A percentile compares a stretch with the other conserved stretches of the same genome.
Evolutionary conservation across 2,329 filamentous ascomycete species (phyloP).

Genomic region (Diplodia scrobiculata): DNA sequence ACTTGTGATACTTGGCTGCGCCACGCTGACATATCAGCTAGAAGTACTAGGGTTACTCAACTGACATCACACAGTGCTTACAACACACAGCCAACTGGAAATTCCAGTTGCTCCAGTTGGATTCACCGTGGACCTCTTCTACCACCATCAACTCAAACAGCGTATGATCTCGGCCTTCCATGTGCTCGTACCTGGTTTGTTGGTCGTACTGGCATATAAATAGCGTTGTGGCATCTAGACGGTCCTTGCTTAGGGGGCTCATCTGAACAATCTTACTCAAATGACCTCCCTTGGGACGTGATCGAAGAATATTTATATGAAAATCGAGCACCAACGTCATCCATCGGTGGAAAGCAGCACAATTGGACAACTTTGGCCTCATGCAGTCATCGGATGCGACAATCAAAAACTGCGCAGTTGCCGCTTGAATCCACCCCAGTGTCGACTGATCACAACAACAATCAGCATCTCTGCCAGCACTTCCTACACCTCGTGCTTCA

Average conservation of each 20-base stretch:
- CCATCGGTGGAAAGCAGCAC: neutral
- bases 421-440: neutral
- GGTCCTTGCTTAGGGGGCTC: neutral
- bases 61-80: constrained; percentile 2
- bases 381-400: neutral
- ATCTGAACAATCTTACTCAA: neutral
- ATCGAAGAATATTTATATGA: neutral
- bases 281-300: neutral
- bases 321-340: neutral
- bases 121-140: neutral
- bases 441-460: neutral
- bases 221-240: neutral
- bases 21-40: constrained; percentile 1
- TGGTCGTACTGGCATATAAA: neutral
- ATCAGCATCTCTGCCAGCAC: neutral
- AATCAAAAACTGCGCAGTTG: neutral
- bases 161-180: neutral
- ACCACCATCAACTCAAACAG: neutral
- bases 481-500: neutral
- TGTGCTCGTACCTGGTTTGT: neutral
- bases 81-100: neutral
- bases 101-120: neutral
- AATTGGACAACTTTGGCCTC: neutral
- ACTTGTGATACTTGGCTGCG: neutral
- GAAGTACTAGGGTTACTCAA: neutral